A percentile compares a stretch with the other conserved stretches of the same genome.
Conservation (phyloP, 78 protist species). For the Dictyostelium discoideum region dicty_2.7 NC_007088.5:4448001-4448500, state of each 20-base stretch:
- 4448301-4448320: not conserved
- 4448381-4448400: not conserved
- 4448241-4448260: not conserved
- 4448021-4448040: not conserved
- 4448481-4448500: not conserved
- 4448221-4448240: not conserved
- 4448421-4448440: no score
- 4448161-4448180: constrained; percentile 3
- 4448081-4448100: not conserved
- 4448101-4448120: not conserved
- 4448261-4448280: not conserved
- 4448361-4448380: not conserved
- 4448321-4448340: not conserved
- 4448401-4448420: not conserved
- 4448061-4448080: not conserved
- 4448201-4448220: not conserved
- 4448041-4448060: not conserved
- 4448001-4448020: not conserved
- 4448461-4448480: constrained; percentile 24
- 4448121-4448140: not conserved
- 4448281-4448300: not conserved
- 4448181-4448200: not conserved
- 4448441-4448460: not conserved
- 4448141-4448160: not conserved
- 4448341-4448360: not conserved